A percentile compares a stretch with the other conserved stretches of the same genome.
Conservation (phyloP, 495 filamentous ascomycete genomes). For the Penicillium alfredii region DNA sequence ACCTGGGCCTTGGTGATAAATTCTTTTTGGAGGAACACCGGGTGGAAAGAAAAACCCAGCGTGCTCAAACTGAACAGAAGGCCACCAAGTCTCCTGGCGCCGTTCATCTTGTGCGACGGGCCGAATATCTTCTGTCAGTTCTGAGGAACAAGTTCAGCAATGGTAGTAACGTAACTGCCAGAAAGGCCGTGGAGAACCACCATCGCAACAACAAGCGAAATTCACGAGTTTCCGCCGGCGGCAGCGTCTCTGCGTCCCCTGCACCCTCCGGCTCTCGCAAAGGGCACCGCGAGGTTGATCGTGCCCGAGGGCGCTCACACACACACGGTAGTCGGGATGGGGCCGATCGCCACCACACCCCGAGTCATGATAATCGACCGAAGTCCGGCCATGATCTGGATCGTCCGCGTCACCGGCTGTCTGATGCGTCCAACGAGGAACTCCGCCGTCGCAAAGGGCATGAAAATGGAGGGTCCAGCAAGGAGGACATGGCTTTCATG, state of each 20-base stretch:
- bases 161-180: conserved; percentile 60
- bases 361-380: conserved; percentile 35
- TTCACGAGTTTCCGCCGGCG: conserved; percentile 34
- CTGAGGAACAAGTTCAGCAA: conserved; percentile 70
- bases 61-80: conserved; percentile 65
- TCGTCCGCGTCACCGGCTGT: conserved; percentile 31
- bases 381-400: conserved; percentile 30
- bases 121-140: conserved; percentile 89
- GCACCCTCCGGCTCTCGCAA: conserved; percentile 44
- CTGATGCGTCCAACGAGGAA: conserved; percentile 38
- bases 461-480: conserved; percentile 38
- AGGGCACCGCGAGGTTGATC: conserved; percentile 47
- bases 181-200: conserved; percentile 79
- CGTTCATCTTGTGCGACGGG: conserved; percentile 90
- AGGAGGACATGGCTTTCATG: conserved; percentile 49
- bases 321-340: conserved; percentile 44
- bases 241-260: conserved; percentile 49
- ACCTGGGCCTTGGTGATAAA: conserved; percentile 81
- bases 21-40: conserved; percentile 97
- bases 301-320: conserved; percentile 43
- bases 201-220: conserved; percentile 78
- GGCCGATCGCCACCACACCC: conserved; percentile 41
- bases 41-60: conserved; percentile 94
- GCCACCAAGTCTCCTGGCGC: conserved; percentile 87
- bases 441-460: conserved; percentile 36